Evolutionary conservation across 116 monocot species (phyloP).

Genomic region (Iris pallida): DNA sequence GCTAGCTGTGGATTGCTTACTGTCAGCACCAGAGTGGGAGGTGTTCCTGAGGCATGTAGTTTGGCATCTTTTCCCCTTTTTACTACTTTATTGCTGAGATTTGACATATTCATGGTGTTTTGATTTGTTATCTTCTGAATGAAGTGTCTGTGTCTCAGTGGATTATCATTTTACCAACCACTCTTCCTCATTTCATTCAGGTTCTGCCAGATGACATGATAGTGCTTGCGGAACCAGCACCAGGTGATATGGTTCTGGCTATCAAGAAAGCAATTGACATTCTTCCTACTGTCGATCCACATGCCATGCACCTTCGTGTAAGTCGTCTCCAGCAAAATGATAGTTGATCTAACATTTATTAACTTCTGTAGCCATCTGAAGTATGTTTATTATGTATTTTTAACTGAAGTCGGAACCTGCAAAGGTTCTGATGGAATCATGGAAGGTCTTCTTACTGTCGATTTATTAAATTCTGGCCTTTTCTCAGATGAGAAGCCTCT

Average conservation of each 20-base stretch:
- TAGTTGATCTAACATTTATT: background rate
- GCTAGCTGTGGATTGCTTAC: conserved; percentile 97
- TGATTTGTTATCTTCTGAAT: too few relatives aligned
- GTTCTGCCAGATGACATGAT: conserved; percentile 98
- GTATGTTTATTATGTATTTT: background rate
- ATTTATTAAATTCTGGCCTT: background rate
- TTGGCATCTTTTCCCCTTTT: conserved; percentile 3
- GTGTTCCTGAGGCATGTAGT: conserved; percentile 80
- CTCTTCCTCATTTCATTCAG: conserved; percentile 24
- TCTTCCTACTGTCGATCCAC: conserved; percentile 79
- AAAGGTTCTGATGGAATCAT: background rate
- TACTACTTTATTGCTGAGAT: background rate
- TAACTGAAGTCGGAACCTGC: background rate
- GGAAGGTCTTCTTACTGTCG: background rate
- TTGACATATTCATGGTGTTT: too few relatives aligned
- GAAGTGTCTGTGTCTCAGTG: too few relatives aligned
- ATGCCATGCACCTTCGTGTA: conserved; percentile 68
- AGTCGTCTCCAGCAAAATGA: conserved; percentile 1
- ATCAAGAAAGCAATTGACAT: conserved; percentile 71
- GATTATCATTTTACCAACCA: background rate
- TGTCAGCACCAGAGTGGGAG: conserved; percentile 97
- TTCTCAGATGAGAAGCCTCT: conserved; percentile 77
- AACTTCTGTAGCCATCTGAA: background rate
- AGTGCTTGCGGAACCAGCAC: conserved; percentile 86
- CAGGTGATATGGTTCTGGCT: conserved; percentile 76